Percentiles rank a stretch among this genome's conserved stretches.
Evolutionary conservation across 108 stramenopile species (phyloP).

Genomic region (Conticribra weissflogii): DNA sequence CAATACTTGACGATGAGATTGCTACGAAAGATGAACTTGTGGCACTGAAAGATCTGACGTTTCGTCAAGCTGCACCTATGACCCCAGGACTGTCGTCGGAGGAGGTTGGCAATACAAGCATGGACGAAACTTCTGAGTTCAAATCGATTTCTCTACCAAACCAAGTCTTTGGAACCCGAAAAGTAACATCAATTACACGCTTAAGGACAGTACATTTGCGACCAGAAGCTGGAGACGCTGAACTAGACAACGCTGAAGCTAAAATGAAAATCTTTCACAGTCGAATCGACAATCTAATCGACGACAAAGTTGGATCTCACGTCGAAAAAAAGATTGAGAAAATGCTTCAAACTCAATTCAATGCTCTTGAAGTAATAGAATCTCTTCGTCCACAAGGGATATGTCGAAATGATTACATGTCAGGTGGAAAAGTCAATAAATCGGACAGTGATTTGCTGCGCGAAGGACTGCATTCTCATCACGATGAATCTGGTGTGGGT

Average conservation of each 20-base stretch:
- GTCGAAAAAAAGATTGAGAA: background rate
- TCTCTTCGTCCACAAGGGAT: constrained; percentile 51
- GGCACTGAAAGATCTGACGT: constrained; percentile 55
- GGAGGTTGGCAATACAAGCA: background rate
- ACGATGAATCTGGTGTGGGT: constrained; percentile 3
- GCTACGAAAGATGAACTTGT: constrained; percentile 61
- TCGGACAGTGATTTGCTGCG: too few relatives aligned
- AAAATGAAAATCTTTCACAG: background rate
- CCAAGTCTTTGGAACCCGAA: constrained; percentile 16
- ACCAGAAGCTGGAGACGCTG: constrained; percentile 1
- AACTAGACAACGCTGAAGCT: background rate
- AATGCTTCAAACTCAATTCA: constrained; percentile 7
- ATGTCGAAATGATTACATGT: too few relatives aligned
- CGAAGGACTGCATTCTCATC: too few relatives aligned
- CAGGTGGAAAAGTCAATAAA: too few relatives aligned
- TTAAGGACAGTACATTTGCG: constrained; percentile 21
- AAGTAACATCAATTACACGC: constrained; percentile 29
- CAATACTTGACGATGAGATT: constrained; percentile 54
- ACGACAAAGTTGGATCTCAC: background rate
- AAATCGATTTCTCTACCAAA: constrained; percentile 16
- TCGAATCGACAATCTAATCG: background rate
- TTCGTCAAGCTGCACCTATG: constrained; percentile 41
- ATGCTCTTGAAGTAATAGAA: constrained; percentile 25
- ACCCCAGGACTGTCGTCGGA: constrained; percentile 6
- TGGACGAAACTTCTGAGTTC: constrained; percentile 35